These are phyloP conservation scores for Puccinia triticina DNA, from an alignment of 1,284 basidiomycete species.

Conservation along the genomic window DNA sequence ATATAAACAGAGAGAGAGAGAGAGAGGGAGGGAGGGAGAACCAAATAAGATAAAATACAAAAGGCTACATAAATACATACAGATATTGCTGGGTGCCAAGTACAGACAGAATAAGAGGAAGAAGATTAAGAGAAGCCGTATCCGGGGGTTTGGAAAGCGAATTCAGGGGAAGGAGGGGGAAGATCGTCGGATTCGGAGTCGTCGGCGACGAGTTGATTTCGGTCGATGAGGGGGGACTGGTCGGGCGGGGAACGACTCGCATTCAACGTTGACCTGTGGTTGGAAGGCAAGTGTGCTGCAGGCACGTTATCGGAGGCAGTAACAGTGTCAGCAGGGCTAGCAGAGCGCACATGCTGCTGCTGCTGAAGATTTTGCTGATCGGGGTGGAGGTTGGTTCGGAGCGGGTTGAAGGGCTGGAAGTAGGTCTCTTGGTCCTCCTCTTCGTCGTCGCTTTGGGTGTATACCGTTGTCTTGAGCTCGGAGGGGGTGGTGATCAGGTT, in stretches of 20 bases:
- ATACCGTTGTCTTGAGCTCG: not conserved
- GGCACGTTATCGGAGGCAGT: too few relatives aligned
- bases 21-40: too few relatives aligned
- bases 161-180: constrained; percentile 14
- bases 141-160: constrained; percentile 39
- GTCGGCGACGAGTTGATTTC: not conserved
- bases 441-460: constrained; percentile 18
- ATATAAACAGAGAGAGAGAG: too few relatives aligned
- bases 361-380: not conserved
- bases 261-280: not conserved
- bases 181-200: not conserved
- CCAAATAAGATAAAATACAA: too few relatives aligned
- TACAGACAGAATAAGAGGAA: not conserved
- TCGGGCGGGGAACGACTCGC: not conserved
- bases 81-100: too few relatives aligned
- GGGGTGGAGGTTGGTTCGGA: too few relatives aligned
- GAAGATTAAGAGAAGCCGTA: constrained; percentile 36
- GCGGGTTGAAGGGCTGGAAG: not conserved
- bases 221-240: not conserved
- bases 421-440: not conserved
- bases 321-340: too few relatives aligned
- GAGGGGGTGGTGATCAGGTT: constrained; percentile 21
- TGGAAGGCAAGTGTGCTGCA: not conserved
- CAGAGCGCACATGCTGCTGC: not conserved
- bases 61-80: not conserved